Evolutionary conservation across 1,284 basidiomycete species (phyloP).

Genomic region (Entoloma clypeatum): DNA sequence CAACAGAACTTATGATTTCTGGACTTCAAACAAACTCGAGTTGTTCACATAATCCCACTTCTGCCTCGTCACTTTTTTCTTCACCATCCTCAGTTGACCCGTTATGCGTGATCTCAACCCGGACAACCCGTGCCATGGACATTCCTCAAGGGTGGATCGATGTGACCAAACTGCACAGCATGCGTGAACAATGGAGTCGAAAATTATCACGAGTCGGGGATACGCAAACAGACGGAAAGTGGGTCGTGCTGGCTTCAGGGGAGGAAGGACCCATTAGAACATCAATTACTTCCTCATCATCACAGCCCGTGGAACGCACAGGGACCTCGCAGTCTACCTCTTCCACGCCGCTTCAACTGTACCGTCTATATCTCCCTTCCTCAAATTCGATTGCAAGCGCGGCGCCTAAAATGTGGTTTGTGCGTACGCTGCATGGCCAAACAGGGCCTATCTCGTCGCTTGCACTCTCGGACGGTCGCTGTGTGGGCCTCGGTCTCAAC

Average conservation of each 20-base stretch:
- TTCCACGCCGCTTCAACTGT: slow-evolving; percentile 61
- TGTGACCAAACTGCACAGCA: slow-evolving; percentile 51
- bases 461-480: slow-evolving; percentile 73
- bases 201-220: slow-evolving; percentile 65
- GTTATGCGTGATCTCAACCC: slow-evolving; percentile 48
- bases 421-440: slow-evolving; percentile 66
- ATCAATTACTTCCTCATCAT: slow-evolving; percentile 21
- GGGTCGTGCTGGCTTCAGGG: slow-evolving; percentile 71
- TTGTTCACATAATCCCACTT: slow-evolving; percentile 15
- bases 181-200: slow-evolving; percentile 72
- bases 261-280: slow-evolving; percentile 16
- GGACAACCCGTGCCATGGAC: slow-evolving; percentile 65
- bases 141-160: slow-evolving; percentile 70
- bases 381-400: slow-evolving; percentile 43
- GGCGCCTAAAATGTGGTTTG: slow-evolving; percentile 62
- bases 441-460: slow-evolving; percentile 61
- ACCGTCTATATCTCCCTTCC: slow-evolving; percentile 57
- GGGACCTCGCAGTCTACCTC: slow-evolving; percentile 35
- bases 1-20: slow-evolving; percentile 67
- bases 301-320: slow-evolving; percentile 20
- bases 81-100: slow-evolving; percentile 23
- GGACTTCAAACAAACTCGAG: slow-evolving; percentile 21
- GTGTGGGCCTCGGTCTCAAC: slow-evolving; percentile 65
- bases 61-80: slow-evolving; percentile 20
- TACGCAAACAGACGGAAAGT: slow-evolving; percentile 77